Conservation (phyloP, 2,329 filamentous ascomycete species). For the Cercospora sojina region DNA sequence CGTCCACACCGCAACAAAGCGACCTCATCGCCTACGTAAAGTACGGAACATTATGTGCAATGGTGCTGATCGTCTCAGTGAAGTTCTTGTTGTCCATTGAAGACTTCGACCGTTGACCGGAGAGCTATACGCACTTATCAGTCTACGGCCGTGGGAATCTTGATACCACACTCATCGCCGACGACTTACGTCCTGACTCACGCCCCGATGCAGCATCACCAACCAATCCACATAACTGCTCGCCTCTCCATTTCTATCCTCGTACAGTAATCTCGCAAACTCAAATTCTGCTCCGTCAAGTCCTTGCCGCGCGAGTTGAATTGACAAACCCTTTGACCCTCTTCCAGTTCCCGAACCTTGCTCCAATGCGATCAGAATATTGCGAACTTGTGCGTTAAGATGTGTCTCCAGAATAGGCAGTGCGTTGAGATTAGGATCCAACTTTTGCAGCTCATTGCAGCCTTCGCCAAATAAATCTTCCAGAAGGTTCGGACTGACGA, state of each 20-base stretch:
- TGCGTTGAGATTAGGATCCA: slow-evolving; percentile 78
- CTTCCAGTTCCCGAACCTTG: slow-evolving; percentile 54
- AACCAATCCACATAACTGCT: slow-evolving; percentile 99
- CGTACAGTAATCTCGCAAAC: slow-evolving; percentile 85
- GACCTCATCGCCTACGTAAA: slow-evolving; percentile 7
- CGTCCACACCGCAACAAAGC: background rate
- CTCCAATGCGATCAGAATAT: slow-evolving; percentile 84
- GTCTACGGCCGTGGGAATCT: slow-evolving; percentile 4
- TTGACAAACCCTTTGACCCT: slow-evolving; percentile 69
- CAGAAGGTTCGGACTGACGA: slow-evolving; percentile 88
- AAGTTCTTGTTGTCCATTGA: slow-evolving; percentile 27
- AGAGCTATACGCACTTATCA: slow-evolving; percentile 30
- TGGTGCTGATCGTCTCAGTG: slow-evolving; percentile 34
- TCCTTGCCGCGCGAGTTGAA: slow-evolving; percentile 89
- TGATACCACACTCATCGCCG: background rate
- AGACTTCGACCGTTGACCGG: slow-evolving; percentile 34
- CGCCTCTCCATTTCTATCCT: slow-evolving; percentile 96
- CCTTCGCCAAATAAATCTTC: slow-evolving; percentile 84
- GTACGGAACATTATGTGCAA: slow-evolving; percentile 34
- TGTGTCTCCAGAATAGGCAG: slow-evolving; percentile 86
- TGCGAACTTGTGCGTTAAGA: slow-evolving; percentile 90
- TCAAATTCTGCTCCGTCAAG: slow-evolving; percentile 95
- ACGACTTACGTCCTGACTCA: slow-evolving; percentile 70
- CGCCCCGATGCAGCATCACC: slow-evolving; percentile 88
- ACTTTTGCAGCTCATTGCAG: slow-evolving; percentile 65